A percentile compares a stretch with the other conserved stretches of the same genome.
Conservation (phyloP, 768 basidiomycete genomes). For the Rhizopogon vulgaris region DNA sequence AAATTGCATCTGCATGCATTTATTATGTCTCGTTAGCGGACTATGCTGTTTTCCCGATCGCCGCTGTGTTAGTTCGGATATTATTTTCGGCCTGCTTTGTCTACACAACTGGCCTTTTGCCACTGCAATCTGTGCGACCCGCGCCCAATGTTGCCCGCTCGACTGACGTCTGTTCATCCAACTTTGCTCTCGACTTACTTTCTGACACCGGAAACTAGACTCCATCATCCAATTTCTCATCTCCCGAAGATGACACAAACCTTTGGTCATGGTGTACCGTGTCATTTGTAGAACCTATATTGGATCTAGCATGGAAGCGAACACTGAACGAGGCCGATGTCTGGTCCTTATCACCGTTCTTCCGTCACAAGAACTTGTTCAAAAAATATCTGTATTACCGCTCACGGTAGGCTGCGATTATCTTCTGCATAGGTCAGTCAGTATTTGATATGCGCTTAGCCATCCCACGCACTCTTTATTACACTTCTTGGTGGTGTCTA, state of each 20-base stretch:
- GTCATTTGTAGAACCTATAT: conserved; percentile 58
- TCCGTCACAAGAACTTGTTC: conserved; percentile 63
- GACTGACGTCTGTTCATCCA: conserved; percentile 35
- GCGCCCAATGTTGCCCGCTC: conserved; percentile 42
- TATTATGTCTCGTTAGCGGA: conserved; percentile 27
- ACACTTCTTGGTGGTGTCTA: conserved; percentile 57
- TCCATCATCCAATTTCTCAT: conserved; percentile 43
- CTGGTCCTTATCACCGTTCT: conserved; percentile 63
- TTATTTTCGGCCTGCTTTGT: conserved; percentile 33
- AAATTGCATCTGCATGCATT: conserved; percentile 30
- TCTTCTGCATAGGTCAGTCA: conserved; percentile 2
- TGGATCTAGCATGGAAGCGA: conserved; percentile 42
- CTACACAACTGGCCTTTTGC: conserved; percentile 52
- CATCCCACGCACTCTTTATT: conserved; percentile 53
- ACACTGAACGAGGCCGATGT: conserved; percentile 45
- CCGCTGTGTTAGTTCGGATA: conserved; percentile 26
- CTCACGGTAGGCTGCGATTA: conserved; percentile 25
- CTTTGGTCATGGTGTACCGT: conserved; percentile 65
- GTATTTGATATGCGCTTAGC: conserved; percentile 20
- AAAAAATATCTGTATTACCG: conserved; percentile 54
- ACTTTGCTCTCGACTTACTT: conserved; percentile 3
- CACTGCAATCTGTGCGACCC: conserved; percentile 40
- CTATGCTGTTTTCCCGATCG: conserved; percentile 9
- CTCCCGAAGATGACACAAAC: conserved; percentile 59
- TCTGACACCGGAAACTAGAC: conserved; percentile 27